phyloP scores from a whole-genome alignment of 75 land plant genomes.

The Adiantum capillusveneris region DNA sequence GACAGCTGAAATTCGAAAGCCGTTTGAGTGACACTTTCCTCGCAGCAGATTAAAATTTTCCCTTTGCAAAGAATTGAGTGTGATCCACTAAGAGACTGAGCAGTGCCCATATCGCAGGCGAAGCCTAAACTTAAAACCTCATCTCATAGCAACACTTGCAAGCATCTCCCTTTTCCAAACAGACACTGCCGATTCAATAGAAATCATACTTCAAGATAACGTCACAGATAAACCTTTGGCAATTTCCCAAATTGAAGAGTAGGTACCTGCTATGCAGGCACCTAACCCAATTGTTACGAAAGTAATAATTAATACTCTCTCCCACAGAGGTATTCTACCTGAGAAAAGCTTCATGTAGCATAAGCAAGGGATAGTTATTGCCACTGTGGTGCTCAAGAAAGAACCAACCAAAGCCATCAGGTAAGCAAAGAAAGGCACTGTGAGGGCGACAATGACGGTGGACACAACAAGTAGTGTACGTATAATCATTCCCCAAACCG shows the following conservation, averaged over 20 bases:
- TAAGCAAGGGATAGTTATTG: slow-evolving; percentile 56
- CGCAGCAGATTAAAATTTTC: too few species aligned
- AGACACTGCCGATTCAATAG: too few species aligned
- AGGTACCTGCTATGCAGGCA: slow-evolving; percentile 35
- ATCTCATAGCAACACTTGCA: too few species aligned
- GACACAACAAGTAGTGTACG: slow-evolving; percentile 46
- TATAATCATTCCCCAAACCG: slow-evolving; percentile 11
- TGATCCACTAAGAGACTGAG: too few species aligned
- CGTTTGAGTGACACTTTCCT: too few species aligned
- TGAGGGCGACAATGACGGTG: slow-evolving; percentile 59
- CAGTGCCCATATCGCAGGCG: too few species aligned
- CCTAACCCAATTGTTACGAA: slow-evolving; percentile 22
- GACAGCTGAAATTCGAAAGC: too few species aligned
- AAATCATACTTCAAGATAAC: too few species aligned
- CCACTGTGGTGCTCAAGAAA: slow-evolving; percentile 65
- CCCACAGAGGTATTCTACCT: slow-evolving; percentile 11
- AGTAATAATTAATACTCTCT: slow-evolving; percentile 6
- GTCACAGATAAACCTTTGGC: neutral
- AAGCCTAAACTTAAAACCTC: too few species aligned
- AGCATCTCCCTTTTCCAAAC: too few species aligned
- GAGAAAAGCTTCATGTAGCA: slow-evolving; percentile 59
- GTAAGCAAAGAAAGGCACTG: slow-evolving; percentile 62
- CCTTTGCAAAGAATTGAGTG: too few species aligned
- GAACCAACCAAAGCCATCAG: slow-evolving; percentile 85
- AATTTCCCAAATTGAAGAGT: slow-evolving; percentile 30